phyloP scores from a whole-genome alignment of 768 basidiomycete genomes.

The Ephemerocybe angulata region DNA sequence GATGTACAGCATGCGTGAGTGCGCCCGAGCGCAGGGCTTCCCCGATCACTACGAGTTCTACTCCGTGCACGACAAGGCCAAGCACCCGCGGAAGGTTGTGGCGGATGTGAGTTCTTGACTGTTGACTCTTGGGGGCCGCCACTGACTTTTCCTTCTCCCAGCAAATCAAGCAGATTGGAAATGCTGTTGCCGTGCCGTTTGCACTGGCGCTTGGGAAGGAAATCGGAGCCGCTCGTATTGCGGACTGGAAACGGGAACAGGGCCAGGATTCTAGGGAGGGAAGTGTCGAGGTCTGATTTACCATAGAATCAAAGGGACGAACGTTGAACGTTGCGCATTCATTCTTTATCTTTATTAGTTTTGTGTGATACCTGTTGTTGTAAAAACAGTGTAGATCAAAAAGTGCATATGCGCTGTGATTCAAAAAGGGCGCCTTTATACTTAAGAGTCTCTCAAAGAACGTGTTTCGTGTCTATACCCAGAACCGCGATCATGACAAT shows the following conservation, averaged over 20 bases:
- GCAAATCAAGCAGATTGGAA: slow-evolving; percentile 78
- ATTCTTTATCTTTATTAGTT: too few relatives aligned
- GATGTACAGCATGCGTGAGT: slow-evolving; percentile 61
- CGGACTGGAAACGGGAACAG: slow-evolving; percentile 41
- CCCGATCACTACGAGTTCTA: slow-evolving; percentile 66
- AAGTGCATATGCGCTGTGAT: too few relatives aligned
- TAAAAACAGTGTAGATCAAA: too few relatives aligned
- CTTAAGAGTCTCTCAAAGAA: too few relatives aligned
- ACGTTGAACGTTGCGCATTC: too few relatives aligned
- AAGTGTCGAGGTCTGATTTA: slow-evolving; percentile 44
- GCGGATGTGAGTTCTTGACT: slow-evolving; percentile 61
- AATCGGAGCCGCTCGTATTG: slow-evolving; percentile 40
- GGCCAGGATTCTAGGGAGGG: slow-evolving; percentile 38
- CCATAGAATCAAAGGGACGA: too few relatives aligned
- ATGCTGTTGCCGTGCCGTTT: slow-evolving; percentile 72
- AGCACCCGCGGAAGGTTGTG: slow-evolving; percentile 29
- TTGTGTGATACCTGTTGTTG: too few relatives aligned
- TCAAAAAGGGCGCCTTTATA: too few relatives aligned
- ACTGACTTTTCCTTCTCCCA: slow-evolving; percentile 22
- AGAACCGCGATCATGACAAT: too few relatives aligned
- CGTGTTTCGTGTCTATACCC: too few relatives aligned
- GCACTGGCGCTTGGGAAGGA: slow-evolving; percentile 59
- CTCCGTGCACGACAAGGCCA: slow-evolving; percentile 33
- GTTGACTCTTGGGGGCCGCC: too few relatives aligned
- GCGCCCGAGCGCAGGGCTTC: slow-evolving; percentile 75